Evolutionary conservation across 306 rosid species (phyloP).

Genomic region (Ceratonia siliqua): DNA sequence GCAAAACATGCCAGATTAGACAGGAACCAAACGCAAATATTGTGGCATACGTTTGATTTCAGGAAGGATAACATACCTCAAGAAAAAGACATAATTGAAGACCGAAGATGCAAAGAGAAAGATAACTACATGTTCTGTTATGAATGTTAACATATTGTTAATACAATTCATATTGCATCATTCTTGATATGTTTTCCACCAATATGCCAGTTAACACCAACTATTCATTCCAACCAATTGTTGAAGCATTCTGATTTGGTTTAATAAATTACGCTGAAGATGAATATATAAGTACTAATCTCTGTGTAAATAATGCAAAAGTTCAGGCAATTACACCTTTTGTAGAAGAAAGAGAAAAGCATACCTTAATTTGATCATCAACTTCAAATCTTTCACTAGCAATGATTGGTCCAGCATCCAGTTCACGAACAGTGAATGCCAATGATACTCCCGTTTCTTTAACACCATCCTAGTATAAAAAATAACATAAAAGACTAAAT

Average conservation of each 20-base stretch:
- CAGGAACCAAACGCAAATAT: neutral
- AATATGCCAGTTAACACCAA: neutral
- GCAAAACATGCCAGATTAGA: constrained; percentile 5
- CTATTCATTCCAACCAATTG: constrained; percentile 19
- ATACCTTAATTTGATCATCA: constrained; percentile 76
- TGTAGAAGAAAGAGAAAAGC: constrained; percentile 21
- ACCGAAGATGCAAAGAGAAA: neutral
- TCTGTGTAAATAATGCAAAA: neutral
- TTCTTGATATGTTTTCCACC: constrained; percentile 12
- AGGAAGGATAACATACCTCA: neutral
- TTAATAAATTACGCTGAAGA: neutral
- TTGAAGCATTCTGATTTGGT: neutral
- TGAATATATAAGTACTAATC: neutral
- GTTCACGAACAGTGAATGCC: constrained; percentile 85
- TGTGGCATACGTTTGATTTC: neutral
- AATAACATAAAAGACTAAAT: neutral
- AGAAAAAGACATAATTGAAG: neutral
- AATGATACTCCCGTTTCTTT: constrained; percentile 87
- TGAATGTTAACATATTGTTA: neutral
- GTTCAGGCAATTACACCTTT: neutral
- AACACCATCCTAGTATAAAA: constrained; percentile 70
- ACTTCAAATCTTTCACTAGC: constrained; percentile 58
- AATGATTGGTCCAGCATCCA: constrained; percentile 94
- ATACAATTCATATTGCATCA: neutral
- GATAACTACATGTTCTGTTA: neutral